phyloP scores from a whole-genome alignment of 2,329 filamentous ascomycete species.

The Calonectria pauciramosa region DNA sequence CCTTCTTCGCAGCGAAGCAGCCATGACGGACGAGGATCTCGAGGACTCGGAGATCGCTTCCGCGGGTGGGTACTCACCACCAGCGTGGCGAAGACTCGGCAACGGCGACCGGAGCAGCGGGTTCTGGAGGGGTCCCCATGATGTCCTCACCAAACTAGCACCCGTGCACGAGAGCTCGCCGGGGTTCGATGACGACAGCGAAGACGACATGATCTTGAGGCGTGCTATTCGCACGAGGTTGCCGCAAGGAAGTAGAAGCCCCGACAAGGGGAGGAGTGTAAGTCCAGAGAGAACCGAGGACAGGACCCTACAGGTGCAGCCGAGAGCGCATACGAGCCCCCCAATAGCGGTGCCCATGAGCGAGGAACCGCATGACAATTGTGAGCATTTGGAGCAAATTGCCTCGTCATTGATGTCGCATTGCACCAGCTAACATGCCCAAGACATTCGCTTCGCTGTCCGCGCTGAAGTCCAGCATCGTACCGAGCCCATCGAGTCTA shows the following conservation, averaged over 20 bases:
- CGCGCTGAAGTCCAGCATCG: conserved; percentile 90
- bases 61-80: conserved; percentile 71
- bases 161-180: conserved; percentile 42
- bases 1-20: conserved; percentile 50
- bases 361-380: conserved; percentile 61
- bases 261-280: conserved; percentile 62
- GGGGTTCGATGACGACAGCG: conserved; percentile 46
- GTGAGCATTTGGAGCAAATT: conserved; percentile 52
- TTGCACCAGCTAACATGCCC: conserved; percentile 23
- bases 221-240: conserved; percentile 68
- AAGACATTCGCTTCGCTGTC: conserved; percentile 90
- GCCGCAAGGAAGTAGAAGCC: conserved; percentile 68
- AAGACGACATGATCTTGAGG: conserved; percentile 60
- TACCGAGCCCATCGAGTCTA: conserved; percentile 85
- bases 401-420: not conserved
- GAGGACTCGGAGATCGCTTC: conserved; percentile 63
- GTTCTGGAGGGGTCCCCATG: conserved; percentile 71
- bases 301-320: conserved; percentile 55
- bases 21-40: conserved; percentile 52
- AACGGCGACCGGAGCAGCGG: conserved; percentile 71
- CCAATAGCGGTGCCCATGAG: conserved; percentile 32
- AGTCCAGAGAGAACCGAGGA: conserved; percentile 63
- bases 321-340: conserved; percentile 43
- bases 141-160: conserved; percentile 62
- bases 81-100: conserved; percentile 72